Evolutionary conservation across 768 basidiomycete species (phyloP), one percentile per base, ranked within the genome.

Genomic region (Pleurotus eryngii): DNA sequence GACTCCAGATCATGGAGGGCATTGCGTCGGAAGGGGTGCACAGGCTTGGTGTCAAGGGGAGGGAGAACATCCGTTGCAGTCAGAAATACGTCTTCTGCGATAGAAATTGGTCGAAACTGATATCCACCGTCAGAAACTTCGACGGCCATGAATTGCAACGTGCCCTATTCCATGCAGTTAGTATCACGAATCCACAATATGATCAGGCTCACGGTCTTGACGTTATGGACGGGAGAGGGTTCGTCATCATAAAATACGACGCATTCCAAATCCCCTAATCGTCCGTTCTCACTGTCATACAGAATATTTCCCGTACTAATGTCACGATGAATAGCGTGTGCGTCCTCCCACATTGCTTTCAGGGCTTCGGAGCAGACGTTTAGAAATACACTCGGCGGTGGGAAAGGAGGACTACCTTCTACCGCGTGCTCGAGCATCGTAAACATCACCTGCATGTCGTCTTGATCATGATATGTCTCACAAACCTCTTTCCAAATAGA

Each of bases 301-400:
- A 61, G n/a, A 9, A 54, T 47, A 49, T 63, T 63, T 24, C 57
- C 62, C 7, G 54, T 50, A 38, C 62, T 63, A 14, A 63, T 53
- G 46, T 63, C 62, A 9, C 62, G 55, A 55, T 63, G 61, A 39
- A 63, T 48, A 22, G 46, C 61, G 18, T 57, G 54, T 18, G 47
- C 38, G 18, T n/a, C 20, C 12, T 30, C 30, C 26, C 46, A 54
- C 40, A 63, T 18, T 15, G 27, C 26, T 15, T 59, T 9, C 1
- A 61, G 61, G 18, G 46, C 61, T 63, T 26, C 22, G 35, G 4
- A 5, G 22, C 38, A 49, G 38, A 9, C n/a, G 17, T 30, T 30
- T 17, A 51, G 40, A 20, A 46, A 15, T 3, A 3, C 30, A 35
- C 15, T 46, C 20, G 18, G 40, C 9, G 11, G 12, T 12, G 2